Evolutionary conservation across 768 basidiomycete genomes (phyloP).

Genomic region (Epithele typhae): DNA sequence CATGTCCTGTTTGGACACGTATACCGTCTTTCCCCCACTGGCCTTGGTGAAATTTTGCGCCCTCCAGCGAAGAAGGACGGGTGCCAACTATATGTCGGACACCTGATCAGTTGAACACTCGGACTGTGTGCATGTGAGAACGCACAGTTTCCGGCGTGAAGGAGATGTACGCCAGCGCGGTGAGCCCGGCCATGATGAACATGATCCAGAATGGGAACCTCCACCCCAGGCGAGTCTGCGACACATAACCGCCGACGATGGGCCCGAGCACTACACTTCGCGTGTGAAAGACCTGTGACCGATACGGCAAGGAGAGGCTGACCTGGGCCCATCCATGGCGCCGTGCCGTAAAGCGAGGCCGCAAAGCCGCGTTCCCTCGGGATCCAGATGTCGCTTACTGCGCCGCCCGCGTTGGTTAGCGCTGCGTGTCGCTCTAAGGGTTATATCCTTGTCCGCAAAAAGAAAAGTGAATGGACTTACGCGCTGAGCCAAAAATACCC

Average conservation of each 20-base stretch:
- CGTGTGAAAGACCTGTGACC: background rate
- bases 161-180: conserved; percentile 42
- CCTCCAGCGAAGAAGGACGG: conserved; percentile 53
- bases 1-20: conserved; percentile 48
- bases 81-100: conserved; percentile 37
- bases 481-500: conserved; percentile 55
- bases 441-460: too few species aligned
- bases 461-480: conserved; percentile 25
- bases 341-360: conserved; percentile 53
- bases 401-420: conserved; percentile 54
- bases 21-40: conserved; percentile 38
- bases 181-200: conserved; percentile 47
- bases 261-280: conserved; percentile 50
- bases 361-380: conserved; percentile 58
- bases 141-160: conserved; percentile 55
- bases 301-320: conserved; percentile 1
- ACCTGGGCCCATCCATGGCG: conserved; percentile 57
- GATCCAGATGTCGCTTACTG: conserved; percentile 56
- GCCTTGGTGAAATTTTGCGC: conserved; percentile 39
- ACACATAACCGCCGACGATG: conserved; percentile 63
- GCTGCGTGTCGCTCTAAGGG: too few species aligned
- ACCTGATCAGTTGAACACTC: background rate
- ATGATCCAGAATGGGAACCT: conserved; percentile 64
- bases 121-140: background rate
- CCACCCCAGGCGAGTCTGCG: conserved; percentile 47